phyloP scores from a whole-genome alignment of 2,329 filamentous ascomycete species.

The Endocalyx cinctus region DNA sequence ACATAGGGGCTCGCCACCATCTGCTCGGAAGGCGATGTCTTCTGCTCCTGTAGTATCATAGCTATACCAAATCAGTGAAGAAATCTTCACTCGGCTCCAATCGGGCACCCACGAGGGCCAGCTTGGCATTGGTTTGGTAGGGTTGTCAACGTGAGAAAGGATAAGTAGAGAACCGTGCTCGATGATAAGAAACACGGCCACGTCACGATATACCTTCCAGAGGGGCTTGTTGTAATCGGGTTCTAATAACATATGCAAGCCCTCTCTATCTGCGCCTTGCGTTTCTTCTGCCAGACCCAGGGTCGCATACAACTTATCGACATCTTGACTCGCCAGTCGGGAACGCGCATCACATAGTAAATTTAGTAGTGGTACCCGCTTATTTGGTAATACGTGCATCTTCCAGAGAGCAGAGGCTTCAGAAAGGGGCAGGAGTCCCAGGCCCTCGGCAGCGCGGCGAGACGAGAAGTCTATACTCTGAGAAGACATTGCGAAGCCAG shows the following conservation, averaged over 20 bases:
- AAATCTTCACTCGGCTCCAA: slow-evolving; percentile 10
- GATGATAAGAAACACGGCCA: slow-evolving; percentile 11
- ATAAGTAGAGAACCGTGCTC: slow-evolving; percentile 9
- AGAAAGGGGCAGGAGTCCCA: slow-evolving; percentile 9
- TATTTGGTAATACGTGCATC: no score
- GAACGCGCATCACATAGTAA: slow-evolving; percentile 9
- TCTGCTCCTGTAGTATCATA: no score
- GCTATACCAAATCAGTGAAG: slow-evolving; percentile 9
- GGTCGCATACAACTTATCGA: slow-evolving; percentile 13
- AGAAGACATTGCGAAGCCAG: slow-evolving; percentile 12
- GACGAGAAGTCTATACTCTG: slow-evolving; percentile 5
- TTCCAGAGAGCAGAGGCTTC: slow-evolving; percentile 1
- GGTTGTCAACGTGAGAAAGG: slow-evolving; percentile 10
- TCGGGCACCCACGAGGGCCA: slow-evolving; percentile 14
- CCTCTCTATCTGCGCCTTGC: slow-evolving; percentile 1
- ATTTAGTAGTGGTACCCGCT: no score
- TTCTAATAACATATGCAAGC: slow-evolving; percentile 9
- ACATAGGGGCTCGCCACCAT: slow-evolving; percentile 1
- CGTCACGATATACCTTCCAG: slow-evolving; percentile 10
- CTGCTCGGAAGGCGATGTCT: slow-evolving; percentile 6
- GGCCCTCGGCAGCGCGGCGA: no score
- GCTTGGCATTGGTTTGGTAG: slow-evolving; percentile 4
- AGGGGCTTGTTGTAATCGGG: slow-evolving; percentile 9
- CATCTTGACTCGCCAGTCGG: slow-evolving; percentile 8
- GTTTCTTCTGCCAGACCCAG: slow-evolving; percentile 14